Conservation (phyloP, 306 rosid genomes). For the Cicer yamashitae region DNA sequence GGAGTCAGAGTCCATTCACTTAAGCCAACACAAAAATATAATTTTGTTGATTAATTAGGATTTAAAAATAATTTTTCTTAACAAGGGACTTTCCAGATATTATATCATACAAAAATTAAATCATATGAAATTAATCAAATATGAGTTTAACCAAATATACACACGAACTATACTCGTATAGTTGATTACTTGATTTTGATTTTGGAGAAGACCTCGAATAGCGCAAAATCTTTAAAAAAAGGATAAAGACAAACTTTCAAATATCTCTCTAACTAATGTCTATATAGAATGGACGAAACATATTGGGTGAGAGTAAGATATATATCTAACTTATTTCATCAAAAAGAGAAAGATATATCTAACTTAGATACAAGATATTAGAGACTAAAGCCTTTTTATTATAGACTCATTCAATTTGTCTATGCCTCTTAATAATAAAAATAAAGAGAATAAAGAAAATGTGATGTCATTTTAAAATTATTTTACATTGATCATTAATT, state of each 20-base stretch:
- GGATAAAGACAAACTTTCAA: not conserved
- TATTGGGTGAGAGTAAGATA: not conserved
- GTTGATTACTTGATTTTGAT: not conserved
- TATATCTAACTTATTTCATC: not conserved
- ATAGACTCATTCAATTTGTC: not conserved
- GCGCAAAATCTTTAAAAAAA: not conserved
- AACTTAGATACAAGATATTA: not conserved
- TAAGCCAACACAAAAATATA: too few species aligned
- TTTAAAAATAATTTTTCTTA: too few species aligned
- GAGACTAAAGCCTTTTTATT: not conserved
- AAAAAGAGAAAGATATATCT: not conserved
- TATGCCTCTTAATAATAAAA: too few species aligned
- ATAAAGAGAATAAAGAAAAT: too few species aligned
- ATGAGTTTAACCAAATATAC: too few species aligned
- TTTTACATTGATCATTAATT: too few species aligned
- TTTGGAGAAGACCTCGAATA: not conserved
- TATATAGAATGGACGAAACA: not conserved
- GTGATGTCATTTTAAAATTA: too few species aligned
- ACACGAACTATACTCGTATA: not conserved
- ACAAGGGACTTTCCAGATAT: too few species aligned
- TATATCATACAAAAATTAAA: too few species aligned
- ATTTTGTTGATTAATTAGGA: too few species aligned
- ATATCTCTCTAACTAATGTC: conserved; percentile 2
- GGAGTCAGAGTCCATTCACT: too few species aligned
- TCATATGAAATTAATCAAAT: too few species aligned